Conservation (phyloP, 768 basidiomycete species). For the Lactarius tabidus region DNA sequence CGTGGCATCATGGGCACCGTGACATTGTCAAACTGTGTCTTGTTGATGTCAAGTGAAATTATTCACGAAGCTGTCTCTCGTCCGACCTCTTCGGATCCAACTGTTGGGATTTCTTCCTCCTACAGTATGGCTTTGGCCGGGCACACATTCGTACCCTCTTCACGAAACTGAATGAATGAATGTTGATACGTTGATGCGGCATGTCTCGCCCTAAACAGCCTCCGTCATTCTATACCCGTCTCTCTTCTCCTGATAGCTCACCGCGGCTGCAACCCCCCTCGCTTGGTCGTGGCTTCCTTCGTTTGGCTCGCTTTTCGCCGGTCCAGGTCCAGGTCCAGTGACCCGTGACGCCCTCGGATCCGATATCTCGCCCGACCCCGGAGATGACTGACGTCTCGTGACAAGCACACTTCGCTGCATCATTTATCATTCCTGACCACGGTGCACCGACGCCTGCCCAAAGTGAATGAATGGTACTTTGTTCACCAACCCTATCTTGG, state of each 20-base stretch:
- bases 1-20: background rate
- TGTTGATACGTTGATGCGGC: conserved; percentile 3
- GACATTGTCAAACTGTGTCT: conserved; percentile 1
- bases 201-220: background rate
- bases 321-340: conserved; percentile 1
- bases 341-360: conserved; percentile 14
- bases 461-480: background rate
- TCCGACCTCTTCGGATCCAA: conserved; percentile 18
- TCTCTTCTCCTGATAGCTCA: background rate
- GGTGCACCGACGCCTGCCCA: background rate
- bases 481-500: background rate
- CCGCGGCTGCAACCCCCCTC: conserved; percentile 12
- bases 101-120: background rate
- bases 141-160: conserved; percentile 1
- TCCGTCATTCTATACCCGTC: background rate
- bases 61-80: background rate
- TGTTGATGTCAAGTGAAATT: conserved; percentile 10
- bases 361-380: conserved; percentile 11
- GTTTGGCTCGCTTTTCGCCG: conserved; percentile 2
- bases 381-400: conserved; percentile 12
- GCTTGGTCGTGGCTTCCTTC: conserved; percentile 15
- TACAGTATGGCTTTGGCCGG: background rate
- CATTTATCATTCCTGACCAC: background rate
- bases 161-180: conserved; percentile 7
- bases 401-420: conserved; percentile 7